Evolutionary conservation across 176 grass and related monocot species (phyloP).

Genomic region (Hordeum marinum): DNA sequence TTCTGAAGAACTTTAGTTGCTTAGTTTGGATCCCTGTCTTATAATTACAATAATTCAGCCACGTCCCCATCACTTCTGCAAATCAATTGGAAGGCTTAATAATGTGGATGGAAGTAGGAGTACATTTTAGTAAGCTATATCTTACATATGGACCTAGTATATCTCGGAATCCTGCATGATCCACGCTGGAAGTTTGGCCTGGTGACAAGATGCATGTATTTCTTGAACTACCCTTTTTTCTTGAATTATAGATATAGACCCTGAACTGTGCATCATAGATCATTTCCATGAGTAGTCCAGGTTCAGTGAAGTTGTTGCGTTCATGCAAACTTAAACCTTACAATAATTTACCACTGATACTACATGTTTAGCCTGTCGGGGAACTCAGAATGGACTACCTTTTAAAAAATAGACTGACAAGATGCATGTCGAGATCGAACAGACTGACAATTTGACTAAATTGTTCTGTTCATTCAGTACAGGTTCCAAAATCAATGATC

Average conservation of each 20-base stretch:
- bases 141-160: conserved; percentile 15
- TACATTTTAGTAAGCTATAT: background rate
- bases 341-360: background rate
- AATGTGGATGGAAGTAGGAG: background rate
- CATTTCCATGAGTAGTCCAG: background rate
- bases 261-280: too few species aligned
- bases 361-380: background rate
- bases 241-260: too few species aligned
- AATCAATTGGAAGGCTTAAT: background rate
- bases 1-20: background rate
- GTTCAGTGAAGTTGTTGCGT: conserved; percentile 19
- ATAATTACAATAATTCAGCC: background rate
- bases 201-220: background rate
- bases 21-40: background rate
- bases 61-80: background rate
- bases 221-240: too few species aligned
- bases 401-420: background rate
- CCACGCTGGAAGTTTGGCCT: conserved; percentile 44
- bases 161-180: conserved; percentile 17
- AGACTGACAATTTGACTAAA: background rate
- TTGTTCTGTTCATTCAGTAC: background rate
- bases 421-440: background rate
- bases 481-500: background rate
- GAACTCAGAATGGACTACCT: too few species aligned
- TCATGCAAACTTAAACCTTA: background rate